Base-by-base conservation (phyloP, 176 grass and related monocot species). In the Canna indica region DNA sequence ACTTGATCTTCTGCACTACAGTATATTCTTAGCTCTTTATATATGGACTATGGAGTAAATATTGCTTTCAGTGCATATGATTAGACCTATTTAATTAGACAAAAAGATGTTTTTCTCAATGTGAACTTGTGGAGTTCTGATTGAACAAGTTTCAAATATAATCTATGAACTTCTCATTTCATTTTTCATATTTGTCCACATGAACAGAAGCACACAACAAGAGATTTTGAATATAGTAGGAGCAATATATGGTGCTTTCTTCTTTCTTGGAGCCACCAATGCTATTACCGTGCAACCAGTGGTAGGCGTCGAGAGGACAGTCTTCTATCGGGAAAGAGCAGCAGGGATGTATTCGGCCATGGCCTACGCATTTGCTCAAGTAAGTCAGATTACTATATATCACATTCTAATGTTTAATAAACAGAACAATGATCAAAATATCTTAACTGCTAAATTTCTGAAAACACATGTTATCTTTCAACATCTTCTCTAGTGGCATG, bases 311-410 rank as follows among this genome's bases (percentile, higher is more conserved):
- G 91, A 96, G 78, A 79, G 91, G 67, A 71, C 88, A 36, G 91
- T 96, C 54, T 91, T 88, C 73, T 96, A 96, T 45, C 88, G 88
- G 16, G 91, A 96, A 80, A 91, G 77, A 30, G 88, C 91, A 64
- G 91, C 91, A 0, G 91, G 91, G 59, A 91, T 91, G 91, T 96
- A 91, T 81, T 96, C 91, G 74, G 79, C 91, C 22, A 78, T 96
- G 68, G 71, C 91, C 45, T 96, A 96, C 39, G 91, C 91, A 57
- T 84, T 91, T 75, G 85, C 88, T 59, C 91, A 91, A 79, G 91
- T 96, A 84, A 83, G 66, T 39, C 2, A 38, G 53, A 58, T 25
- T 9, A 9, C n/a, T 27, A 4, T 17, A 48, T 3, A 15, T 13
- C 17, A 11, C 12, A 48, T 3, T 48, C 18, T 27, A 61, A 3